Percentiles rank a stretch among this genome's conserved stretches.
Conservation (phyloP, 2,329 filamentous ascomycete species). For the Calycina marina region DNA sequence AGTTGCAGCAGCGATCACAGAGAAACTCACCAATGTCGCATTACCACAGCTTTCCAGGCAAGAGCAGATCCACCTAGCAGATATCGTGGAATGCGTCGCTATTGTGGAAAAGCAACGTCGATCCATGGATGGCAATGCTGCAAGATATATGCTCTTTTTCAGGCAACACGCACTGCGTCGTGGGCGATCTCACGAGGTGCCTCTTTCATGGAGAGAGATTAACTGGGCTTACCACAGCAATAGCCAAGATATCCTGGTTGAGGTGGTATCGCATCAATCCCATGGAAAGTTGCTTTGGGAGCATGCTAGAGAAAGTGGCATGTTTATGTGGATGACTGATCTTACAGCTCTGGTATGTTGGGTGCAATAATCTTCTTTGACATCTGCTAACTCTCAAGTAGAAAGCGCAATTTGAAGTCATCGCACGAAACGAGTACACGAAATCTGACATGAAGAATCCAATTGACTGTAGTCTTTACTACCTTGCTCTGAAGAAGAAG, state of each 20-base stretch:
- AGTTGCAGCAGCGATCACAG: slow-evolving; percentile 54
- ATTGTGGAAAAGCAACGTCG: slow-evolving; percentile 75
- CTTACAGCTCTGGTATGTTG: slow-evolving; percentile 57
- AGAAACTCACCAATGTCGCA: slow-evolving; percentile 60
- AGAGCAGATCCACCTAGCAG: slow-evolving; percentile 73
- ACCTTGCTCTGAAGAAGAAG: slow-evolving; percentile 84
- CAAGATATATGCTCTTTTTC: slow-evolving; percentile 78
- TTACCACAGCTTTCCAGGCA: slow-evolving; percentile 69
- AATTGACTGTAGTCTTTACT: slow-evolving; percentile 80
- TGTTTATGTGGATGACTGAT: slow-evolving; percentile 93
- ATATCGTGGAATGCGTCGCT: slow-evolving; percentile 73
- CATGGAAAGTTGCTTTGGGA: slow-evolving; percentile 73
- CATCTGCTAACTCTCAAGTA: slow-evolving; percentile 23
- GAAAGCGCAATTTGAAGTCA: slow-evolving; percentile 70
- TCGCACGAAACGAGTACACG: slow-evolving; percentile 88
- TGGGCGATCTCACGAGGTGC: slow-evolving; percentile 46
- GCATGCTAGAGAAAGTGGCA: slow-evolving; percentile 68
- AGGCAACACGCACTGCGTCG: slow-evolving; percentile 63
- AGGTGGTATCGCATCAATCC: slow-evolving; percentile 69
- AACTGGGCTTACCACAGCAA: slow-evolving; percentile 74
- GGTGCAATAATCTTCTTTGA: too few species aligned
- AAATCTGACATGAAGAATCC: slow-evolving; percentile 79
- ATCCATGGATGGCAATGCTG: slow-evolving; percentile 82
- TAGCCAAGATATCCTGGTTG: slow-evolving; percentile 78
- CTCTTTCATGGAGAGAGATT: slow-evolving; percentile 65